Base-by-base conservation (phyloP, 306 rosid genomes). In the Prunus mongolica region DNA sequence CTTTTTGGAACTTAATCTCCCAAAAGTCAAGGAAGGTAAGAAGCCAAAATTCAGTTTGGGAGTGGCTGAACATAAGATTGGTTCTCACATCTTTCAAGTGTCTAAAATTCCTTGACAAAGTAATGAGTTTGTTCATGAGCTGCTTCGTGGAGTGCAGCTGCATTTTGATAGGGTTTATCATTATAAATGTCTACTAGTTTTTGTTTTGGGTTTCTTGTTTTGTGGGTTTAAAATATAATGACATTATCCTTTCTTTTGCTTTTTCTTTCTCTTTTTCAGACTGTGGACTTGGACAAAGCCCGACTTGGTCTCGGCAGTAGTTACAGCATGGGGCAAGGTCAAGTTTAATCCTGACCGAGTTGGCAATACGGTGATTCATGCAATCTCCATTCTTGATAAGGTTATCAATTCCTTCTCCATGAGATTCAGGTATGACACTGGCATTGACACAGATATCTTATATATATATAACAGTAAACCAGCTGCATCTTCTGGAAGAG, bases 311-410 rank as follows among this genome's bases (percentile, higher is more conserved):
- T 95, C 38, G 90, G 89, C 20, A 97, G 92, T 78, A 91, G 99
- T 83, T 95, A 95, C 86, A 95, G 99, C 88, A 88, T 28, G 99
- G 71, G 97, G 98, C 6, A 95, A 95, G 76, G 99, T 95, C 75
- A 92, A 95, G 76, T 95, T 95, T 63, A 95, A 95, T 84, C 98
- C 91, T 19, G 92, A 95, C 74, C 86, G 97, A 13, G 99, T 95
- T 61, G 99, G 92, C 80, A 95, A 95, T 67, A 95, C 92, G 99
- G 98, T 92, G 75, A 95, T 95, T 80, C 99, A 95, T 72, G 97
- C 97, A 10, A 95, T 95, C 80, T 95, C 92, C 79, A 97, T 95
- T 62, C 88, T 95, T 28, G 99, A 95, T 69, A 95, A 95, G 85
- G 99, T 92, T 79, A 50, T 95, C 32, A 92, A 95, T 71, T 89